phyloP scores from a whole-genome alignment of 768 basidiomycete species.

The Lentinus tigrinus region DNA sequence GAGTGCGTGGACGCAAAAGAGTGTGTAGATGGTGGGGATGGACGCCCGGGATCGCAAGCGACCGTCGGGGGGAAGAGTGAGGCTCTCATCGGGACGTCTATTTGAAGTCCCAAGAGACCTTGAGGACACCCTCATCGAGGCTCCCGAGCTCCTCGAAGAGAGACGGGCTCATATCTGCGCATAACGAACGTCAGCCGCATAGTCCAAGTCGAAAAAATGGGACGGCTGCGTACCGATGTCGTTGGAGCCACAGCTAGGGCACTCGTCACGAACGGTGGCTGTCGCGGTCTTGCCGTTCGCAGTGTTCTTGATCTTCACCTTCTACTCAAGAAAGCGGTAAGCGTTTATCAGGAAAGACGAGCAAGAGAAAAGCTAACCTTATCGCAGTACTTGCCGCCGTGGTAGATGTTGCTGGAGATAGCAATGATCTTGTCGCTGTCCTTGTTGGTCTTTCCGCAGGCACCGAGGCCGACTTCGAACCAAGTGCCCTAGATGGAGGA shows the following conservation, averaged over 20 bases:
- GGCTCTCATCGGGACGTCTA: neutral
- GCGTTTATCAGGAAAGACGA: neutral
- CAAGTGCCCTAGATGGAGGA: slow-evolving; percentile 55
- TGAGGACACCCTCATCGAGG: slow-evolving; percentile 49
- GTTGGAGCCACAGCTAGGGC: slow-evolving; percentile 47
- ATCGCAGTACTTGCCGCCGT: slow-evolving; percentile 53
- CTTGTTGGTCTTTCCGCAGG: slow-evolving; percentile 56
- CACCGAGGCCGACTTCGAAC: slow-evolving; percentile 58
- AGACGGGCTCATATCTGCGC: slow-evolving; percentile 63
- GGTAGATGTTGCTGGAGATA: slow-evolving; percentile 53
- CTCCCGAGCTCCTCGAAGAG: slow-evolving; percentile 53
- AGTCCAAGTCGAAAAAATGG: no score
- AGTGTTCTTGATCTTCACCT: slow-evolving; percentile 57
- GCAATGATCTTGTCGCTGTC: slow-evolving; percentile 60
- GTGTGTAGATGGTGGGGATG: no score
- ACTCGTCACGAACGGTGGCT: slow-evolving; percentile 56
- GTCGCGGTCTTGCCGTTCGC: slow-evolving; percentile 48
- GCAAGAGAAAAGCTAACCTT: slow-evolving; percentile 41
- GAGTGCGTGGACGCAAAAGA: neutral
- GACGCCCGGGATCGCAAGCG: no score
- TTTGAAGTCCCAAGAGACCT: slow-evolving; percentile 60
- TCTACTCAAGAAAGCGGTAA: slow-evolving; percentile 34
- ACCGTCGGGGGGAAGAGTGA: neutral
- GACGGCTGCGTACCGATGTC: slow-evolving; percentile 52
- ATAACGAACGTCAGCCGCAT: neutral